These are phyloP conservation scores for Phytopythium boreale DNA, from an alignment of 352 stramenopile genomes.

Conservation along the genomic window DNA sequence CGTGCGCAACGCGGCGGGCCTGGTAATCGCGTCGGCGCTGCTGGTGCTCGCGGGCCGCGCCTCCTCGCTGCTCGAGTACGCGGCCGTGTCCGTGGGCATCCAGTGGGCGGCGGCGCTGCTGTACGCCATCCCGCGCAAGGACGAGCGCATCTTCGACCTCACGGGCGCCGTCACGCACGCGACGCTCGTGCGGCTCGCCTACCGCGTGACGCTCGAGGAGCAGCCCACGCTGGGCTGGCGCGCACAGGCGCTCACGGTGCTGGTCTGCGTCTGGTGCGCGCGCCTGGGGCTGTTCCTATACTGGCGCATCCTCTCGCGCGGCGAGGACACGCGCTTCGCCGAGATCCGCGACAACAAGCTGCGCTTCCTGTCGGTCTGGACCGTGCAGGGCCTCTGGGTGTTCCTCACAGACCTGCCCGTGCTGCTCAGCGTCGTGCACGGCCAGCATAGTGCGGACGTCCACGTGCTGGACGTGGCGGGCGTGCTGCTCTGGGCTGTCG, in stretches of 20 bases:
- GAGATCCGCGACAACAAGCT: slow-evolving; percentile 60
- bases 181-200: slow-evolving; percentile 47
- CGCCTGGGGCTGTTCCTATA: slow-evolving; percentile 82
- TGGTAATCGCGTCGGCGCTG: slow-evolving; percentile 33
- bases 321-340: slow-evolving; percentile 73
- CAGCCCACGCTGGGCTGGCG: slow-evolving; percentile 33
- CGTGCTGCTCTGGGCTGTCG: slow-evolving; percentile 49
- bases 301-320: slow-evolving; percentile 57
- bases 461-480: slow-evolving; percentile 33
- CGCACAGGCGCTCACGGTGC: slow-evolving; percentile 42
- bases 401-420: slow-evolving; percentile 73
- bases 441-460: slow-evolving; percentile 16
- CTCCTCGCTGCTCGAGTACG: slow-evolving; percentile 47
- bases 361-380: slow-evolving; percentile 79
- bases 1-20: slow-evolving; percentile 35
- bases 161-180: slow-evolving; percentile 78
- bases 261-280: slow-evolving; percentile 80
- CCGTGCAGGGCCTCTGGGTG: slow-evolving; percentile 80
- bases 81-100: slow-evolving; percentile 43
- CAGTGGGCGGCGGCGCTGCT: slow-evolving; percentile 63
- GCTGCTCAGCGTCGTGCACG: slow-evolving; percentile 47
- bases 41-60: slow-evolving; percentile 27
- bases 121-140: slow-evolving; percentile 62
- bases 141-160: slow-evolving; percentile 83
- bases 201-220: slow-evolving; percentile 7